phyloP scores from a whole-genome alignment of 495 filamentous ascomycete species.

The Aspergillus biplanus region DNA sequence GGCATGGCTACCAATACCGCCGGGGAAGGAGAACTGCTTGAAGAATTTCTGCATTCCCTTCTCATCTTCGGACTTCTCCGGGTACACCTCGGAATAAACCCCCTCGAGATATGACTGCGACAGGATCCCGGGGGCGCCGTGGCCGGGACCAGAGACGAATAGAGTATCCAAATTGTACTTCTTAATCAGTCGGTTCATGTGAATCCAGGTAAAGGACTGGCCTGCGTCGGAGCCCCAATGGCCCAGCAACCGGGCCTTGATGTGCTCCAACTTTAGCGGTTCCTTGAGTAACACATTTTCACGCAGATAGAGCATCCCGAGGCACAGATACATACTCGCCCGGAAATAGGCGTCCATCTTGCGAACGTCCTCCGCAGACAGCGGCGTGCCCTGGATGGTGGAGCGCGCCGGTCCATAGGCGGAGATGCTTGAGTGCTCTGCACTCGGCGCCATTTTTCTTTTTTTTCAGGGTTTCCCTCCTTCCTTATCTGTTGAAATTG shows the following conservation, averaged over 20 bases:
- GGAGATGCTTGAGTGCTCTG: conserved; percentile 44
- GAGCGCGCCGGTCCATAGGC: conserved; percentile 67
- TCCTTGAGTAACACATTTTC: conserved; percentile 68
- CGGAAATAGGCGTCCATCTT: conserved; percentile 71
- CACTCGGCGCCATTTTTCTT: not conserved
- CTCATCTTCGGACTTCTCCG: conserved; percentile 64
- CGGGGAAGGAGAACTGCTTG: conserved; percentile 78
- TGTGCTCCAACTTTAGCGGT: conserved; percentile 62
- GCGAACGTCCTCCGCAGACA: conserved; percentile 63
- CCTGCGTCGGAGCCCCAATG: conserved; percentile 77
- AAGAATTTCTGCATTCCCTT: conserved; percentile 71
- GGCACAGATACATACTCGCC: conserved; percentile 69
- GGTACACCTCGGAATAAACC: conserved; percentile 73
- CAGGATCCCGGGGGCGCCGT: conserved; percentile 70
- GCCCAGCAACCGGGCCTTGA: conserved; percentile 70
- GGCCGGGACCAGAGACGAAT: conserved; percentile 73
- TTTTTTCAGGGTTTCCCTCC: not conserved
- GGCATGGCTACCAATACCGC: conserved; percentile 72
- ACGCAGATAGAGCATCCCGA: conserved; percentile 76
- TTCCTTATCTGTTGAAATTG: not conserved
- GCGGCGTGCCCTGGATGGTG: conserved; percentile 59
- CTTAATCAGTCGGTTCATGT: conserved; percentile 77
- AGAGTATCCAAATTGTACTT: conserved; percentile 72
- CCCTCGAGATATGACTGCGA: conserved; percentile 76
- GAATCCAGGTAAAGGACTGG: conserved; percentile 75